Percentiles rank a stretch among this genome's conserved stretches.
These are phyloP conservation scores for Nothomitra cinnamomea DNA, from an alignment of 2,329 filamentous ascomycete species.

Conservation along the genomic window DNA sequence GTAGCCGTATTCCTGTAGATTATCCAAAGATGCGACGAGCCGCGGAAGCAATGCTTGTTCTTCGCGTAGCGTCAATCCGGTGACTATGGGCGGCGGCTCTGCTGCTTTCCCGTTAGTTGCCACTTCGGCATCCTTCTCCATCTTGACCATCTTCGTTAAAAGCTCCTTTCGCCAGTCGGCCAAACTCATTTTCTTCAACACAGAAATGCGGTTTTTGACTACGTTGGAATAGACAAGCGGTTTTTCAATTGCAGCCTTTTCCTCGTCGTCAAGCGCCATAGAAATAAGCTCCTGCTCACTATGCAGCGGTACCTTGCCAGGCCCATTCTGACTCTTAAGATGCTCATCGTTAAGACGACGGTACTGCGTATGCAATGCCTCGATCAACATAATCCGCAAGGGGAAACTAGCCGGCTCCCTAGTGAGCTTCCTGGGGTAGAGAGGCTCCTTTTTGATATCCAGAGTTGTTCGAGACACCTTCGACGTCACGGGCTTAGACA, in stretches of 20 bases:
- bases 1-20: slow-evolving; percentile 55
- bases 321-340: slow-evolving; percentile 31
- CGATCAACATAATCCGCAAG: slow-evolving; percentile 39
- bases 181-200: slow-evolving; percentile 56
- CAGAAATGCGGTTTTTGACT: slow-evolving; percentile 64
- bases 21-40: slow-evolving; percentile 44
- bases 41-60: slow-evolving; percentile 48
- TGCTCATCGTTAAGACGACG: slow-evolving; percentile 48
- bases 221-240: slow-evolving; percentile 62
- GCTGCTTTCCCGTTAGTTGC: slow-evolving; percentile 24
- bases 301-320: slow-evolving; percentile 38
- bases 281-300: slow-evolving; percentile 50
- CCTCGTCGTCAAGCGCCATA: slow-evolving; percentile 59
- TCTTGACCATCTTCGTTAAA: background rate
- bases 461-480: background rate
- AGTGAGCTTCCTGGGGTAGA: slow-evolving; percentile 11
- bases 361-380: slow-evolving; percentile 47
- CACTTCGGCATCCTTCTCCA: slow-evolving; percentile 16
- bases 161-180: slow-evolving; percentile 55
- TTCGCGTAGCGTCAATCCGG: slow-evolving; percentile 48
- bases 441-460: background rate
- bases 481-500: slow-evolving; percentile 20
- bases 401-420: slow-evolving; percentile 35
- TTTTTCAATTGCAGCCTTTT: slow-evolving; percentile 51
- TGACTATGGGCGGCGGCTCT: slow-evolving; percentile 37